Evolutionary conservation across 495 filamentous ascomycete genomes (phyloP).

Genomic region (Xylaria castorea): DNA sequence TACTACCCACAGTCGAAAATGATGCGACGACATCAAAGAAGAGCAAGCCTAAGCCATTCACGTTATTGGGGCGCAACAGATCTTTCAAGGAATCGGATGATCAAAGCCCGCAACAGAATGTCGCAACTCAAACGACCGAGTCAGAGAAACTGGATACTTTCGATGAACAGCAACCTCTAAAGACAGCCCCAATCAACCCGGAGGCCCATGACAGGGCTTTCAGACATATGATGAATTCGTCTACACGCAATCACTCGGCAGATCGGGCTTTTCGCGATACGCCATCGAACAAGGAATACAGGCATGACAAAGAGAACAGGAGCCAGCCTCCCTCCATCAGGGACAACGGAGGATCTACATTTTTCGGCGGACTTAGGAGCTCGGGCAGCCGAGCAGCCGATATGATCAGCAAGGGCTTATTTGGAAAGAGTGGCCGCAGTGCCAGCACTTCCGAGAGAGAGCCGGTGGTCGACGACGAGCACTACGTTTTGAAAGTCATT

Average conservation of each 20-base stretch:
- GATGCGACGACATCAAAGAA: slow-evolving; percentile 48
- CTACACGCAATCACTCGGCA: slow-evolving; percentile 65
- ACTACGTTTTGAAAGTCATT: slow-evolving; percentile 79
- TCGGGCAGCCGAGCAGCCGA: slow-evolving; percentile 76
- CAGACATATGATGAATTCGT: slow-evolving; percentile 67
- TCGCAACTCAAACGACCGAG: slow-evolving; percentile 44
- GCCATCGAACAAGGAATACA: slow-evolving; percentile 45
- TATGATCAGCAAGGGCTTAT: slow-evolving; percentile 77
- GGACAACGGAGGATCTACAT: slow-evolving; percentile 67
- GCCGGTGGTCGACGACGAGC: slow-evolving; percentile 68
- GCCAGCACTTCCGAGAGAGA: slow-evolving; percentile 75
- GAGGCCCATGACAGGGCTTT: slow-evolving; percentile 64
- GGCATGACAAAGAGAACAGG: slow-evolving; percentile 53
- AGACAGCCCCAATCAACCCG: slow-evolving; percentile 65
- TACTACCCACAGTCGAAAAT: slow-evolving; percentile 48
- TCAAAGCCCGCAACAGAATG: slow-evolving; percentile 48
- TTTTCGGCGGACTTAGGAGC: slow-evolving; percentile 76
- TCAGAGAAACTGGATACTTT: slow-evolving; percentile 43
- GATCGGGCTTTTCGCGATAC: slow-evolving; percentile 61
- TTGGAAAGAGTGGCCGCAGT: slow-evolving; percentile 75
- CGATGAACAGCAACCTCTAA: slow-evolving; percentile 45
- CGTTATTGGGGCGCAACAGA: slow-evolving; percentile 69
- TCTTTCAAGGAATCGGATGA: slow-evolving; percentile 66
- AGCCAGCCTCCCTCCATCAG: slow-evolving; percentile 60
- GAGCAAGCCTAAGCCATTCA: slow-evolving; percentile 62